Conservation (phyloP, 352 stramenopile species). For the Pythium aquatile region DNA sequence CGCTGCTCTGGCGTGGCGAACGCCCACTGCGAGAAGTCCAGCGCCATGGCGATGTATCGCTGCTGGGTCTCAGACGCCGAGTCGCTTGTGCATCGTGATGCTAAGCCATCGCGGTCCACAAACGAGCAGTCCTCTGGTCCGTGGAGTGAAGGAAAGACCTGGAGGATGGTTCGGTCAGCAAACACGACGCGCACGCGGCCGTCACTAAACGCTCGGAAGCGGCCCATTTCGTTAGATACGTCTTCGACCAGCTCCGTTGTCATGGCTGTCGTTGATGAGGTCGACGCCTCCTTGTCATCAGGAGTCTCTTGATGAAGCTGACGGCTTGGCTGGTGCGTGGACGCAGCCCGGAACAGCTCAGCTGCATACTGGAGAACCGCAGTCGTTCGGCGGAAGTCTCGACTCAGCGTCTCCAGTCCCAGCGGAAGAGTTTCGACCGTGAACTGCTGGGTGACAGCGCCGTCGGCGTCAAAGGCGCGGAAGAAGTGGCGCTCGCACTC, state of each 20-base stretch:
- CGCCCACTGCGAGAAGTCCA: slow-evolving; percentile 69
- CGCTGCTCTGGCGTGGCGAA: slow-evolving; percentile 54
- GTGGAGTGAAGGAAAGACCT: slow-evolving; percentile 31
- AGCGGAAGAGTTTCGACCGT: slow-evolving; percentile 61
- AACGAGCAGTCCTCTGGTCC: slow-evolving; percentile 42
- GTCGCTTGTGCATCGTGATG: slow-evolving; percentile 33
- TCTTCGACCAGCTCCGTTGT: slow-evolving; percentile 13
- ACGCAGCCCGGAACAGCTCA: slow-evolving; percentile 12
- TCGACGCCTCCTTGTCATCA: background rate
- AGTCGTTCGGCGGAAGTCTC: slow-evolving; percentile 13
- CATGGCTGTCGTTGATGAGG: background rate
- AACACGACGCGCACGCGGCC: slow-evolving; percentile 67
- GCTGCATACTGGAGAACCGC: slow-evolving; percentile 7
- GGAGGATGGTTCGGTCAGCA: slow-evolving; percentile 68
- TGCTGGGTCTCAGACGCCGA: slow-evolving; percentile 39
- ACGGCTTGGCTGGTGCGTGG: background rate
- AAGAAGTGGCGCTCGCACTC: slow-evolving; percentile 49
- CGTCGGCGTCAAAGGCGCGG: slow-evolving; percentile 36
- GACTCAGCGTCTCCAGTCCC: background rate
- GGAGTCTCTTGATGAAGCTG: background rate
- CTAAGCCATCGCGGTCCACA: slow-evolving; percentile 48
- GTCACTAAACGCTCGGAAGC: slow-evolving; percentile 66
- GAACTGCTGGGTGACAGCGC: slow-evolving; percentile 46
- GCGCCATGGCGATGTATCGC: slow-evolving; percentile 49
- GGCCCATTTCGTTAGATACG: slow-evolving; percentile 44